phyloP scores from a whole-genome alignment of 495 filamentous ascomycete species.

The Pyronema domesticum region DNA sequence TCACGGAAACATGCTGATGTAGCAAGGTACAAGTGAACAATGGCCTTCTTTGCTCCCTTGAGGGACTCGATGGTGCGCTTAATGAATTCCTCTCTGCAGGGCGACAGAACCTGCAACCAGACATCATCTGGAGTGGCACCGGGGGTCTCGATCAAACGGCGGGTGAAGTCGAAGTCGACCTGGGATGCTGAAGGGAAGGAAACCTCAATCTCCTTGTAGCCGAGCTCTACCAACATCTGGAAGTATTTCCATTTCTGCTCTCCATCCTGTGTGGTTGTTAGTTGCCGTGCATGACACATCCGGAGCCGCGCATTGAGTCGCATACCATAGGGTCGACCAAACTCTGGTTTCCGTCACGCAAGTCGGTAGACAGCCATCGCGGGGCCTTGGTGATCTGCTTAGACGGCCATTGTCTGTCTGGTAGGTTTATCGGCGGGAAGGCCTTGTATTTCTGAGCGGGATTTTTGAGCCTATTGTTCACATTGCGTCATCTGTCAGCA shows the following conservation, averaged over 20 bases:
- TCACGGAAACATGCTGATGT: slow-evolving; percentile 84
- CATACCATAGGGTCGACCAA: slow-evolving; percentile 75
- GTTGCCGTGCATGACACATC: background rate
- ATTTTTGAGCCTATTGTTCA: slow-evolving; percentile 67
- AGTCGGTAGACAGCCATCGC: slow-evolving; percentile 70
- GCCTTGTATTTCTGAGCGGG: slow-evolving; percentile 81
- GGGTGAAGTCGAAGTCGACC: slow-evolving; percentile 90
- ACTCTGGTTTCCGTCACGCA: slow-evolving; percentile 78
- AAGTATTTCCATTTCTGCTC: slow-evolving; percentile 93
- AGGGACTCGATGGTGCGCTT: slow-evolving; percentile 76
- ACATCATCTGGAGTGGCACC: slow-evolving; percentile 82
- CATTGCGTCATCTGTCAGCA: background rate
- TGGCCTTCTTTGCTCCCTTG: slow-evolving; percentile 81
- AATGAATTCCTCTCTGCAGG: slow-evolving; percentile 87
- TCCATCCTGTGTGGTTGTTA: slow-evolving; percentile 43
- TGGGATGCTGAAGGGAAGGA: slow-evolving; percentile 89
- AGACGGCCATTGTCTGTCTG: slow-evolving; percentile 81
- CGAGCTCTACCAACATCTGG: slow-evolving; percentile 78
- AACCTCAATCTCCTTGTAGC: slow-evolving; percentile 97
- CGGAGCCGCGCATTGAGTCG: slow-evolving; percentile 5
- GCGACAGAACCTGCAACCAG: slow-evolving; percentile 85
- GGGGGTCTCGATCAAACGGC: slow-evolving; percentile 69
- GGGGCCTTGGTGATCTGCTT: slow-evolving; percentile 62
- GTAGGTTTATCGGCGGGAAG: slow-evolving; percentile 59
- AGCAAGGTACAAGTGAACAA: slow-evolving; percentile 90